Base-by-base conservation (phyloP, 2,329 filamentous ascomycete genomes). In the Cladosporium sp. region DNA sequence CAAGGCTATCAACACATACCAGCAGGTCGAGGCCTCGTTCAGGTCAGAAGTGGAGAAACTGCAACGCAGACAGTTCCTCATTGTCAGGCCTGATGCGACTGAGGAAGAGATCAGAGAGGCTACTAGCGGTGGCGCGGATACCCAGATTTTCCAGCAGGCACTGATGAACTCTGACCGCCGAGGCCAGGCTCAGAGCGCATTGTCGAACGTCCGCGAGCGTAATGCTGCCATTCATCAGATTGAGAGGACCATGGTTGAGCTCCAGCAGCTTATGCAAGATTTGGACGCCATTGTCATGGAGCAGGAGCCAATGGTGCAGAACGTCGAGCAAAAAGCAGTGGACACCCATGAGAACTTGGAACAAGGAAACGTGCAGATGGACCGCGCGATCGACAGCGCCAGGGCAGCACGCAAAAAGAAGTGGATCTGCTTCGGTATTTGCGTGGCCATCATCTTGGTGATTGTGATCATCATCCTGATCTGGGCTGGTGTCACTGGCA, bases 141-240 rank as follows among this genome's bases (percentile, higher is more conserved):
- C 86, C 55, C 90, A 95, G 74, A 87, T 96, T 65, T 97, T 97
- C 77, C 87, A 88, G 71, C 90, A 95, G 74, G 90, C 91, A 59
- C 82, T 97, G 69, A 84, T 95, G 79, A 85, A 88, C 76, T 89
- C 86, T 72, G 88, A 88, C 75, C 87, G 90, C 69, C 85, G 86
- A 71, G 90, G 91, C 51, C 89, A 95, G 74, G 90, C 91, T 42
- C 87, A 88, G 64, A 85, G 87, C 38, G 90, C 91, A 37, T 82
- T 96, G 58, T 84, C 84, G 66, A 90, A 90, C 64, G 91, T 96
- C 37, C 84, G 88, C 73, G 85, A 89, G 69, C 88, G 94, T 65
- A 92, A 96, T 73, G 85, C 85, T 55, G 92, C 90, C 42, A 89
- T 99, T 66, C 85, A 92, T 75, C 93, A 95, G 82, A 96, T 97